Evolutionary conservation across 2,329 filamentous ascomycete genomes (phyloP), one percentile per base, ranked within the genome.

Genomic region (Fusarium circinatum): DNA sequence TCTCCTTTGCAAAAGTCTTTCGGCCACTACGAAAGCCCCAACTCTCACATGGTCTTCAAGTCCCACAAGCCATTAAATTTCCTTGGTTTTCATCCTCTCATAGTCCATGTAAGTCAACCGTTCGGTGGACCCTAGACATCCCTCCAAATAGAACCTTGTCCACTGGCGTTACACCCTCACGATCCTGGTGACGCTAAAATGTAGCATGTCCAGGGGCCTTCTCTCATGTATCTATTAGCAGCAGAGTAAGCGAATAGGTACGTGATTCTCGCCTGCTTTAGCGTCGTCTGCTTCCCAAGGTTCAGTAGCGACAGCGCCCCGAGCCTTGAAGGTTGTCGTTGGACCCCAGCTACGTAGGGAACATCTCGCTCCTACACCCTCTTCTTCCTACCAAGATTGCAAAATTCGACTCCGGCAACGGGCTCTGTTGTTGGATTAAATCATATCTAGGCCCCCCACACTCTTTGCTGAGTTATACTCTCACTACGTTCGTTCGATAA

Each of bases 81-180:
- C 74, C 74, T 75, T 76, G 74, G 58, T 75, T 76, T 68, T 65
- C 59, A 54, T 51, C 65, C 48, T 54, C 38, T 49, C 59, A 48
- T 76, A 70, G 74, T 68, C 70, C 71, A 52, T 64, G 49, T 74
- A 73, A 75, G 68, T 71, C 55, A 72, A 73, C 55, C 48, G 42
- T 65, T 70, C 68, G 44, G 73, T 76, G 73, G 71, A 74, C 67
- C 65, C 62, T 62, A 62, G 52, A 42, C 66, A 69, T 64, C 65
- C 65, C 51, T 71, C 66, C 52, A 57, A 61, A 62, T 62, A 48
- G 66, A 75, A 70, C 73, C 76, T 69, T 75, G 75, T 71, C 75
- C 75, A 77, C 72, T 78, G 71, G 73, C 71, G 75, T 77, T 77
- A 75, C 75, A 77, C 73, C 76, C 73, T 78, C 71, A 52, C 59